Base-by-base conservation (phyloP, 208 protist genomes). In the Trypanosoma brucei region DNA sequence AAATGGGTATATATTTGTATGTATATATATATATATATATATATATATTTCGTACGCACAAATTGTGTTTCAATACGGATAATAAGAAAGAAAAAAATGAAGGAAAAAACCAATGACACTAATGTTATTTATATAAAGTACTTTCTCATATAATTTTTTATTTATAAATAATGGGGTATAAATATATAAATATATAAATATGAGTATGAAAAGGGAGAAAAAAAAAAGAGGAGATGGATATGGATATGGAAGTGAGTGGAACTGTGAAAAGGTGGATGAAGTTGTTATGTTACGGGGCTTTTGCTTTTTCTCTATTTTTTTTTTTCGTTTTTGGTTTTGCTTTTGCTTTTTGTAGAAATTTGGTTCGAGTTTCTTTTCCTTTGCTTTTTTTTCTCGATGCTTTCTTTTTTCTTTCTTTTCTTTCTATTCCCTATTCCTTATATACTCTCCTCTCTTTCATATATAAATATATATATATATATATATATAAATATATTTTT, bases 11-110 rank as follows among this genome's bases (percentile, higher is more conserved):
- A 22, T 22, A 22, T 22, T 22, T 22, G 22, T 22, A 22, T 22
- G 22, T 22, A 22, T 22, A 22, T 22, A 22, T 22, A 22, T 22
- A 22, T 22, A 22, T 22, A 22, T 22, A 22, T 22, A 22, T 22
- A 22, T 22, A 22, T 22, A 22, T 22, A 22, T 22, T 22, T 22
- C 22, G 22, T 22, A 22, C 22, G 22, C 22, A 22, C 22, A 22
- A 22, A 22, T 22, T 14, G 42, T 14, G 42, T 0, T 11, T 14
- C 42, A 46, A 46, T 6, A 46, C 42, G 11, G 42, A 65, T 30
- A 56, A 57, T 2, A 48, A 8, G 39, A 8, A 58, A 58, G 57
- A 58, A 38, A 63, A 45, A 42, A 55, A 55, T 55, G 11, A 55
- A 9, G 22, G 46, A 7, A 56, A 50, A 45, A 65, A n/a, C 45